phyloP scores from a whole-genome alignment of 306 rosid genomes.

The Albizia julibrissin region DNA sequence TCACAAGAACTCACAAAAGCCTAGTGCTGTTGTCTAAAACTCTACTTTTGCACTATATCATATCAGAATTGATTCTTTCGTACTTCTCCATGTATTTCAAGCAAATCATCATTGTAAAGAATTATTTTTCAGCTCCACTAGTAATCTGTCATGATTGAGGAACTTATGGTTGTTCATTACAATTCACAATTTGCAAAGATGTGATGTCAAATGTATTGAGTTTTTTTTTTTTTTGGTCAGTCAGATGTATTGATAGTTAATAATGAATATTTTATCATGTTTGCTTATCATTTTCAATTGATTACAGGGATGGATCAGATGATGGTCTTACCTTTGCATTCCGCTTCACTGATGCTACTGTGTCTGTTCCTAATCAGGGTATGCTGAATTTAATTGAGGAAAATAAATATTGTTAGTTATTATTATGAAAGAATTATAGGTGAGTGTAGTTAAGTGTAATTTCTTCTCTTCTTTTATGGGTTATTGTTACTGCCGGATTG shows the following conservation, averaged over 20 bases:
- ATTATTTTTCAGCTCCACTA: background rate
- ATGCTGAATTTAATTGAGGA: conserved; percentile 35
- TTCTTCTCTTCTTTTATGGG: background rate
- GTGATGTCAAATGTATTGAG: background rate
- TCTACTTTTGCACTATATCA: background rate
- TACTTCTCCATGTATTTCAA: background rate
- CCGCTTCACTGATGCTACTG: conserved; percentile 93
- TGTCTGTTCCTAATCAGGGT: conserved; percentile 91
- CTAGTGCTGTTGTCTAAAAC: background rate
- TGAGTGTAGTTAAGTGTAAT: conserved; percentile 4
- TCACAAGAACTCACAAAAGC: background rate
- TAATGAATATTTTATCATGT: background rate
- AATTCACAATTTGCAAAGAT: background rate
- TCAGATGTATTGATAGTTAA: background rate
- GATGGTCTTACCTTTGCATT: conserved; percentile 97
- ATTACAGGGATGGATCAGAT: conserved; percentile 78
- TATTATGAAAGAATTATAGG: background rate
- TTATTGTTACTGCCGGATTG: background rate
- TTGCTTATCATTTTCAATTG: conserved; percentile 31
- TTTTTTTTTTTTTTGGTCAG: too few species aligned
- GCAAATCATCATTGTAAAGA: conserved; percentile 11
- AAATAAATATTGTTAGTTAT: conserved; percentile 4
- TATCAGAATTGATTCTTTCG: background rate
- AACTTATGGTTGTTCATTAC: background rate
- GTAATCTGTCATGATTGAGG: background rate